Evolutionary conservation across 2,329 filamentous ascomycete genomes (phyloP), one percentile per base, ranked within the genome.

Genomic region (Pseudonectria foliicola): DNA sequence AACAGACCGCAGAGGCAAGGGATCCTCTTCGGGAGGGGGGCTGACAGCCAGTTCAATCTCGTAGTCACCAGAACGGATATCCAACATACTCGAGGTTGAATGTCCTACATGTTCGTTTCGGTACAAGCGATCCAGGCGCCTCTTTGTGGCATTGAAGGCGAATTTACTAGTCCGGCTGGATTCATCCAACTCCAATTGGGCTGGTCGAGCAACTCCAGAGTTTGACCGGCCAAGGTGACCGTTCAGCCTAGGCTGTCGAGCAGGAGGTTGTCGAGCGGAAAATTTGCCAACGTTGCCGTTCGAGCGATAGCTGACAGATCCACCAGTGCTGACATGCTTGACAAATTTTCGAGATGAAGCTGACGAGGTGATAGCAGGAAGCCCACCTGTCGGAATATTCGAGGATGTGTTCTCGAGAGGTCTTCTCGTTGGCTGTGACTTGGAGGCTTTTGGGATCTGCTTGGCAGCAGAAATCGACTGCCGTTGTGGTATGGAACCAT

Each of bases 161-260:
- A 59, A 51, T 7, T 54, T 54, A 14, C 47, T 53, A 10, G 53
- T 49, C 27, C 55, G 56, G 23, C 59, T 54, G 3, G 50, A 39
- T 24, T 66, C 62, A 7, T 64, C 59, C 21, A 60, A 64, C 48
- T 81, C 77, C 8, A 81, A 57, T 42, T 78, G 75, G 5, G 76
- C 77, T 13, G 71, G 73, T 34, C 73, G 57, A 10, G 41, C 35
- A 29, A 38, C 27, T 8, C 44, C 43, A 21, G 50, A 49, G n/a
- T 37, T 29, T 34, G 41, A 37, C 18, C 43, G 42, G 12, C 24
- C 13, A 6, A 44, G 23, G 11, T 27, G 32, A 16, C 31, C 13
- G 14, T 29, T 42, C n/a, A 11, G 16, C 12, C 39, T 40, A 11
- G 18, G 33, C 13, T 32, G 36, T 27, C 27, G 42, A 3, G 13